phyloP scores from a whole-genome alignment of 2,329 filamentous ascomycete genomes.

The Aspergillus tanneri region DNA sequence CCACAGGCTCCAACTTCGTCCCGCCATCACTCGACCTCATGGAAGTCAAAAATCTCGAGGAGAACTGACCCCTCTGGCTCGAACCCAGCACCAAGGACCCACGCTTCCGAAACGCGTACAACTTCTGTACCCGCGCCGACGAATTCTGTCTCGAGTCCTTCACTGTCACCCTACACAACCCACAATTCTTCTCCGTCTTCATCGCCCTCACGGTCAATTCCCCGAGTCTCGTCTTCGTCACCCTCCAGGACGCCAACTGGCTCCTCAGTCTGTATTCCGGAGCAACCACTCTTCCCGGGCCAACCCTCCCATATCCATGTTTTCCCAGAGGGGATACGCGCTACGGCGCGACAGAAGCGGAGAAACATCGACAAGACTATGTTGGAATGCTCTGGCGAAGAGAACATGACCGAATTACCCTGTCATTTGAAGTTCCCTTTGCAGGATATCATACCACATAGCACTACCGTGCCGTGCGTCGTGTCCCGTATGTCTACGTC shows the following conservation, averaged over 20 bases:
- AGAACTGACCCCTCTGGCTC: conserved; percentile 45
- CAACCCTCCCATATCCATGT: conserved; percentile 37
- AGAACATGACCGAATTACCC: conserved; percentile 43
- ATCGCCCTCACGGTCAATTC: conserved; percentile 31
- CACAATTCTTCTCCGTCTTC: conserved; percentile 31
- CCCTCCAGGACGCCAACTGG: conserved; percentile 44
- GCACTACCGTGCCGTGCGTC: conserved; percentile 40
- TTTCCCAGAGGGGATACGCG: conserved; percentile 45
- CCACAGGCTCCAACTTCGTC: conserved; percentile 34
- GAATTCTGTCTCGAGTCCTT: conserved; percentile 44
- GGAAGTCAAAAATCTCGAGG: conserved; percentile 31
- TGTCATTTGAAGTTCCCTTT: conserved; percentile 39
- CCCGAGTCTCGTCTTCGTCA: conserved; percentile 38
- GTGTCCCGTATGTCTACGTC: conserved; percentile 44
- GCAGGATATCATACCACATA: conserved; percentile 27
- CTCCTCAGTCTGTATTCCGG: conserved; percentile 41
- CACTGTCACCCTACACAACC: conserved; percentile 40
- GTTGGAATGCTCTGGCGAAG: conserved; percentile 41
- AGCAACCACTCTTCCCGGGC: conserved; percentile 44
- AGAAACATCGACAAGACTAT: conserved; percentile 43
- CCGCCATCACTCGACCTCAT: conserved; percentile 27
- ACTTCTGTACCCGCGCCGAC: conserved; percentile 39
- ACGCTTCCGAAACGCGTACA: conserved; percentile 42
- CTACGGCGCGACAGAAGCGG: conserved; percentile 40
- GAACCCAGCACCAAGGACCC: conserved; percentile 38